These are phyloP conservation scores for Parathielavia appendiculata DNA, from an alignment of 495 filamentous ascomycete genomes.

Conservation along the genomic window DNA sequence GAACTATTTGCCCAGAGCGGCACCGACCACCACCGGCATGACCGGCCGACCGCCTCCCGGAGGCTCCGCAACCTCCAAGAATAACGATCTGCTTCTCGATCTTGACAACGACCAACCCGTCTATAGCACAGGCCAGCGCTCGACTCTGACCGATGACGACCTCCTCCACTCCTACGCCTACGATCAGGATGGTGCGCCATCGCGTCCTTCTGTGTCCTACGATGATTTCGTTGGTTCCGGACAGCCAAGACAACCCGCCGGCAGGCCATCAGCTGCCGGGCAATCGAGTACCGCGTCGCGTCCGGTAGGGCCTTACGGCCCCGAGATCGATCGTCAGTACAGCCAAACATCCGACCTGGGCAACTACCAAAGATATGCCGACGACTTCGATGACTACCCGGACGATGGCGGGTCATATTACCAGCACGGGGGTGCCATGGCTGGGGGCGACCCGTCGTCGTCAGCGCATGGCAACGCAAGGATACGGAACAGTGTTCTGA, in stretches of 20 bases:
- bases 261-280: conserved; percentile 37
- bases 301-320: conserved; percentile 48
- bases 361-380: conserved; percentile 88
- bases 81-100: conserved; percentile 66
- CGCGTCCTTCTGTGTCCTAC: conserved; percentile 85
- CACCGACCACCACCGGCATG: conserved; percentile 48
- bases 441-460: conserved; percentile 39
- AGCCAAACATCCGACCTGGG: conserved; percentile 79
- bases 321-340: conserved; percentile 51
- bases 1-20: conserved; percentile 7
- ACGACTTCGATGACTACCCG: conserved; percentile 68
- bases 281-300: conserved; percentile 39
- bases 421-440: conserved; percentile 54
- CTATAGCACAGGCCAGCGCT: conserved; percentile 66
- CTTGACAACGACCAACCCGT: conserved; percentile 62
- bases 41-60: conserved; percentile 61
- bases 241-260: conserved; percentile 38
- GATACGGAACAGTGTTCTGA: conserved; percentile 81
- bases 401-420: conserved; percentile 71
- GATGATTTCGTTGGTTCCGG: conserved; percentile 82
- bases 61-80: conserved; percentile 53
- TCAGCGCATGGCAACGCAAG: conserved; percentile 52
- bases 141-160: conserved; percentile 71
- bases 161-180: conserved; percentile 64
- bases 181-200: conserved; percentile 56